Evolutionary conservation across 225 moss, liverwort and hornwort genomes (phyloP).

Genomic region (Pleurozium schreberi): DNA sequence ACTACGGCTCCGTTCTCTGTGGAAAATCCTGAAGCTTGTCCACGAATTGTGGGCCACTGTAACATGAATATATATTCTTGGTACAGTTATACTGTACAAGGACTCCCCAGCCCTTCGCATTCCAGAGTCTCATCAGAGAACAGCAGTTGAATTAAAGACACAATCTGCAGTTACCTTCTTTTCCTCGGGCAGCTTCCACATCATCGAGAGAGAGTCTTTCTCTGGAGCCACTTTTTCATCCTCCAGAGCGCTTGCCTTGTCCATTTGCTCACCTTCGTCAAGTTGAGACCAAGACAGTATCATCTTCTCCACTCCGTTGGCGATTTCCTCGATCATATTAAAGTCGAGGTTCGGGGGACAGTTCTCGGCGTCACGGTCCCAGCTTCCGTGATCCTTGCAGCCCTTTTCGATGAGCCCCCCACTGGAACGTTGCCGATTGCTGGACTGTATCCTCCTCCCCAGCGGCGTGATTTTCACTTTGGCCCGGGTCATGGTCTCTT

Average conservation of each 20-base stretch:
- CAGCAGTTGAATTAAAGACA: background rate
- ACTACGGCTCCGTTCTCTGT: background rate
- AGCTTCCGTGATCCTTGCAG: background rate
- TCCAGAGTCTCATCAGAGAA: background rate
- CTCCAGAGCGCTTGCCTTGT: background rate
- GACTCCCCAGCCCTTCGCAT: background rate
- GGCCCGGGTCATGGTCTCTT: conserved; percentile 19
- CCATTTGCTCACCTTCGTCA: conserved; percentile 23
- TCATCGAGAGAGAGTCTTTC: background rate
- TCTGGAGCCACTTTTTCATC: background rate
- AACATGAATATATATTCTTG: background rate
- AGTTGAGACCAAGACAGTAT: conserved; percentile 69
- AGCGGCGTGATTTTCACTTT: conserved; percentile 29
- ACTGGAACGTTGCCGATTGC: background rate
- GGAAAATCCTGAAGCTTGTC: no score
- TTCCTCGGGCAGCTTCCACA: conserved; percentile 5
- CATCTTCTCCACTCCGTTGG: conserved; percentile 96
- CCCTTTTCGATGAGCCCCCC: background rate
- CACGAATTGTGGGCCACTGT: no score
- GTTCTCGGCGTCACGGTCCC: conserved; percentile 37
- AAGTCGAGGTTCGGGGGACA: conserved; percentile 72
- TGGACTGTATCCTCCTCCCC: background rate
- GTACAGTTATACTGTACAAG: background rate
- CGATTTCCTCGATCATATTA: conserved; percentile 78
- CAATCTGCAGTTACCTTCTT: background rate